Evolutionary conservation across 805 yeast species (phyloP).

Genomic region (Ogataea thermomethanolica): DNA sequence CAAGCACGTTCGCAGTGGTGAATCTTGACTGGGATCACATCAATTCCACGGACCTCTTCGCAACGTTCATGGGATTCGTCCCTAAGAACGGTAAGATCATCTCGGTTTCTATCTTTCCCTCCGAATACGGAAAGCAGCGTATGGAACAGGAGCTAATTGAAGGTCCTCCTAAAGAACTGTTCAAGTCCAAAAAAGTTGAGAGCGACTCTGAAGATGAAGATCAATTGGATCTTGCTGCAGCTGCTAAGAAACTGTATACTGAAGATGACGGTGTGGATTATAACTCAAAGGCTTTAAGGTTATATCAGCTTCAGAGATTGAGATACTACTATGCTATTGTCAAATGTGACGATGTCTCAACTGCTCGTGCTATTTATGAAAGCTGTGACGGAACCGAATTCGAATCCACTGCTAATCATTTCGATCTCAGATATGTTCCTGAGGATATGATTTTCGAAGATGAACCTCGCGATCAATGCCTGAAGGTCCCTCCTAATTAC

Average conservation of each 20-base stretch:
- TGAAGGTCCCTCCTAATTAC: constrained; percentile 69
- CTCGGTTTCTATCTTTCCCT: constrained; percentile 74
- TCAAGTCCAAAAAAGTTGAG: constrained; percentile 45
- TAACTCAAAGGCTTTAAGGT: constrained; percentile 77
- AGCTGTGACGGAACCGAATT: constrained; percentile 94
- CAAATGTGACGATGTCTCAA: constrained; percentile 65
- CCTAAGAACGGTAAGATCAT: constrained; percentile 69
- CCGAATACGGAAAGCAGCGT: constrained; percentile 90
- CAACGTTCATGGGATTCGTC: constrained; percentile 81
- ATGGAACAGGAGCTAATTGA: constrained; percentile 85
- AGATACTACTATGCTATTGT: constrained; percentile 93
- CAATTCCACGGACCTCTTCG: constrained; percentile 82
- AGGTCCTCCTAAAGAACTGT: constrained; percentile 89
- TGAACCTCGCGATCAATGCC: constrained; percentile 70
- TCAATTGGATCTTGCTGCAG: constrained; percentile 48
- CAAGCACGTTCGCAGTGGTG: constrained; percentile 81
- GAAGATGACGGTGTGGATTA: constrained; percentile 83
- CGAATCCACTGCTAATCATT: constrained; percentile 91
- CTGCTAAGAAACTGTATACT: constrained; percentile 67
- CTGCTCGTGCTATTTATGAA: constrained; percentile 74
- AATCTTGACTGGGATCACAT: constrained; percentile 97
- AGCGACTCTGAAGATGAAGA: constrained; percentile 35
- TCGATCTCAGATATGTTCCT: constrained; percentile 90
- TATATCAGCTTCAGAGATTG: constrained; percentile 88
- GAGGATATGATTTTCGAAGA: constrained; percentile 87